A percentile compares a stretch with the other conserved stretches of the same genome.
phyloP scores from a whole-genome alignment of 2,329 filamentous ascomycete genomes.

The Stachybotrys elegans region DNA sequence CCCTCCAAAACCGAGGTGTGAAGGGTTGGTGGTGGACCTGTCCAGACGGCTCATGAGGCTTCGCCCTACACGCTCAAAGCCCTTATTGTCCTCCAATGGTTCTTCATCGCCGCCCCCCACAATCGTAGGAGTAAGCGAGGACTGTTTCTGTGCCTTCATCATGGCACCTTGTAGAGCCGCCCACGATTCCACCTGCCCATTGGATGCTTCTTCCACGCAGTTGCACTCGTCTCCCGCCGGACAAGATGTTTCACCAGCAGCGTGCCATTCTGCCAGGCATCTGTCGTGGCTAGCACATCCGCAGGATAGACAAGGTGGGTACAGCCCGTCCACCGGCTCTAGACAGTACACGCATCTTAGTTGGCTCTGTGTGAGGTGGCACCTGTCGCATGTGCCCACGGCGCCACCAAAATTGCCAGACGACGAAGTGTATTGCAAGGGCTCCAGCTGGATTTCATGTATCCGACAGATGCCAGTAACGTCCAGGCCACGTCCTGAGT shows the following conservation, averaged over 20 bases:
- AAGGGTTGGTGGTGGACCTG: conserved; percentile 18
- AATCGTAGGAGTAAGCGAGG: conserved; percentile 22
- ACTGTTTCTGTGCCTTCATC: conserved; percentile 23
- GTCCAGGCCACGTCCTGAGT: conserved; percentile 54
- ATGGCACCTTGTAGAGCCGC: conserved; percentile 38
- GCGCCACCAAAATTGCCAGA: conserved; percentile 38
- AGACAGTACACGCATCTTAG: conserved; percentile 58
- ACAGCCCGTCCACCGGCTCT: conserved; percentile 55
- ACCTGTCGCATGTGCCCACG: conserved; percentile 45
- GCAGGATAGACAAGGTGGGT: conserved; percentile 56
- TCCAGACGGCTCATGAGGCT: background rate
- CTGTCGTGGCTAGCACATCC: conserved; percentile 57
- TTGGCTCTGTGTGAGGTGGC: conserved; percentile 50
- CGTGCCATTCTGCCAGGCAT: conserved; percentile 56
- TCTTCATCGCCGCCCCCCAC: conserved; percentile 23
- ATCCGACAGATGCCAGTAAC: conserved; percentile 58
- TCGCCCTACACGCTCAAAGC: conserved; percentile 20
- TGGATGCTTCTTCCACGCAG: conserved; percentile 52
- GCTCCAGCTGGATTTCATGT: conserved; percentile 59
- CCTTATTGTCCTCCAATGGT: conserved; percentile 12
- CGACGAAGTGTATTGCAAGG: conserved; percentile 42
- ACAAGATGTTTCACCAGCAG: conserved; percentile 50
- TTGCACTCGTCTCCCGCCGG: conserved; percentile 62
- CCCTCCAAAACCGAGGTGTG: conserved; percentile 45
- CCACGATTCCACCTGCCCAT: conserved; percentile 57